A percentile compares a stretch with the other conserved stretches of the same genome.
Conservation (phyloP, 495 filamentous ascomycete genomes). For the Baudoinia panamericana region DNA sequence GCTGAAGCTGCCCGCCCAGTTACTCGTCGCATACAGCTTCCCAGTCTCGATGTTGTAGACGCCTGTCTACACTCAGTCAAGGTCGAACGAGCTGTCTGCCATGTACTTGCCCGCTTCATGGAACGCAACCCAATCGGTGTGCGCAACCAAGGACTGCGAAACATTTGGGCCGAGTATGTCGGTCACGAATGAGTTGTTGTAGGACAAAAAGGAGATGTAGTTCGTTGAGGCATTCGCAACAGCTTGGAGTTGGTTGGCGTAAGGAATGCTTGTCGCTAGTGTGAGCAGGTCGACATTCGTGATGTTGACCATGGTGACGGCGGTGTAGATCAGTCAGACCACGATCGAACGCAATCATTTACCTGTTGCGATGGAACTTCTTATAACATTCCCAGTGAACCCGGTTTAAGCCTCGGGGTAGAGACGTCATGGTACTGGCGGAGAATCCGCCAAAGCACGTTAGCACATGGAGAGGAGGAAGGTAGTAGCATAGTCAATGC, state of each 20-base stretch:
- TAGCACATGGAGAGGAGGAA: too few relatives aligned
- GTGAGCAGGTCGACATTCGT: constrained; percentile 24
- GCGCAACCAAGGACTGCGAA: constrained; percentile 19
- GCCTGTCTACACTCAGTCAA: too few relatives aligned
- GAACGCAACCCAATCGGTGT: constrained; percentile 33
- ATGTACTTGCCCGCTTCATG: constrained; percentile 51
- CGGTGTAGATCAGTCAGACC: too few relatives aligned
- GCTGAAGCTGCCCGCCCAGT: constrained; percentile 25
- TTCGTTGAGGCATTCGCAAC: constrained; percentile 20
- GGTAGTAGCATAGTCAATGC: too few relatives aligned
- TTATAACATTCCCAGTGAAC: too few relatives aligned
- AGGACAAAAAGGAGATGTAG: constrained; percentile 23
- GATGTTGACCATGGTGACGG: constrained; percentile 21
- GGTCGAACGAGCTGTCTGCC: too few relatives aligned
- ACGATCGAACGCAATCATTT: too few relatives aligned
- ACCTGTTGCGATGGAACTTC: too few relatives aligned
- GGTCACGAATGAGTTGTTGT: constrained; percentile 21
- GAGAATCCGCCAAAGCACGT: too few relatives aligned
- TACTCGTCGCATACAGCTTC: constrained; percentile 45
- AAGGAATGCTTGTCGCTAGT: constrained; percentile 21
- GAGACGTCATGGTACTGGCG: too few relatives aligned
- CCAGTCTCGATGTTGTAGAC: constrained; percentile 48
- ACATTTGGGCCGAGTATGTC: constrained; percentile 25
- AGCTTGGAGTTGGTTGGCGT: constrained; percentile 15
- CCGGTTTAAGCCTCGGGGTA: too few relatives aligned